These are phyloP conservation scores for Phytophthora syringae DNA, from an alignment of 352 stramenopile genomes.

Conservation along the genomic window DNA sequence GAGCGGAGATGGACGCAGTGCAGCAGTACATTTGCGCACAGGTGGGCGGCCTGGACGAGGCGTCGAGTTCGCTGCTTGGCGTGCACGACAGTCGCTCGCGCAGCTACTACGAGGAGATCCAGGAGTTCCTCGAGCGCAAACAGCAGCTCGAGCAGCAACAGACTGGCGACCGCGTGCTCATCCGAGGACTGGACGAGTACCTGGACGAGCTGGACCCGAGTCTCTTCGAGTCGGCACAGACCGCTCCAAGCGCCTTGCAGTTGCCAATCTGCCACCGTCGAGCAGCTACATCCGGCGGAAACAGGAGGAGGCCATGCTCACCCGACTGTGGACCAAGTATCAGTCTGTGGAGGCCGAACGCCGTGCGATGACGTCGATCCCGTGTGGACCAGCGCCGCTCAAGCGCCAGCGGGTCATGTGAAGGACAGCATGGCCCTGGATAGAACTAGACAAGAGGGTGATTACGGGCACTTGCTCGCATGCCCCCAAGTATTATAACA, in stretches of 20 bases:
- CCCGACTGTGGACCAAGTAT: constrained; percentile 30
- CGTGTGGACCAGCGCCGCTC: constrained; percentile 15
- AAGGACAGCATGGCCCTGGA: constrained; percentile 17
- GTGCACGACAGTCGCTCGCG: constrained; percentile 59
- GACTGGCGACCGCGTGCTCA: constrained; percentile 35
- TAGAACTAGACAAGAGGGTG: constrained; percentile 19
- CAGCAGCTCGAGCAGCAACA: constrained; percentile 38
- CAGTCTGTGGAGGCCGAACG: constrained; percentile 28
- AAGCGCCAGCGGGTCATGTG: constrained; percentile 46
- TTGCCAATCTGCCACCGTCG: constrained; percentile 31
- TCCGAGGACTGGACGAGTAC: constrained; percentile 57
- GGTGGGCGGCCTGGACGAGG: constrained; percentile 46
- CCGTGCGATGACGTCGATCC: constrained; percentile 6
- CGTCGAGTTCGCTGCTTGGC: constrained; percentile 40
- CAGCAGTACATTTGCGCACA: constrained; percentile 57
- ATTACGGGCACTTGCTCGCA: constrained; percentile 8
- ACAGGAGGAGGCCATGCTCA: constrained; percentile 45
- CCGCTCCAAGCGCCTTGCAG: constrained; percentile 10
- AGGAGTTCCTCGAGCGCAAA: constrained; percentile 58
- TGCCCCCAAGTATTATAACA: constrained; percentile 13
- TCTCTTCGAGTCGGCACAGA: constrained; percentile 36
- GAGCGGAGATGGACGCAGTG: constrained; percentile 57
- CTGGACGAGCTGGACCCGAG: constrained; percentile 62
- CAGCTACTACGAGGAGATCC: constrained; percentile 65
- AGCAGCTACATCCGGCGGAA: constrained; percentile 50